Evolutionary conservation across 2,329 filamentous ascomycete genomes (phyloP).

Genomic region (Pestalotiopsis sp.): DNA sequence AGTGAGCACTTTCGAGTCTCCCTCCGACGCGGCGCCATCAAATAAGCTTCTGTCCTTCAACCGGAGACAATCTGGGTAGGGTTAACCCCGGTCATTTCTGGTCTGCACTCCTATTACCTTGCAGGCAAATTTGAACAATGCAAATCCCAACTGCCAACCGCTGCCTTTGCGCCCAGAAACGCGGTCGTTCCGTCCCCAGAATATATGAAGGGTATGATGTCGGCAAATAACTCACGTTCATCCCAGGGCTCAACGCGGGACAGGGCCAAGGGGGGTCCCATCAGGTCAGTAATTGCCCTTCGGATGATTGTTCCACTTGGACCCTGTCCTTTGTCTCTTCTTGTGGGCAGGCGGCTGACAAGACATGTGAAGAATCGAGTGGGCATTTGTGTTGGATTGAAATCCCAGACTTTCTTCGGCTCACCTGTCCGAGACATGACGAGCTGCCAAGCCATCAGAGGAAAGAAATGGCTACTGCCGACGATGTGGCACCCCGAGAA

Average conservation of each 20-base stretch:
- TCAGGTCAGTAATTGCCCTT: neutral
- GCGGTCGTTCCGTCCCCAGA: neutral
- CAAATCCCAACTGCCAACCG: neutral
- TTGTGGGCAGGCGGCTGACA: neutral
- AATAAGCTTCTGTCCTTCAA: neutral
- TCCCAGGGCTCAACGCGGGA: neutral
- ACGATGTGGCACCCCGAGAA: neutral
- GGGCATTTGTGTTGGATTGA: too few relatives aligned
- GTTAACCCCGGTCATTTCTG: neutral
- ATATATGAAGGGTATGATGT: neutral
- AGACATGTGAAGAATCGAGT: neutral
- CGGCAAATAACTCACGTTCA: neutral
- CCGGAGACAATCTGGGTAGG: neutral
- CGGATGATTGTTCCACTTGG: too few relatives aligned
- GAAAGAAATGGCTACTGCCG: neutral
- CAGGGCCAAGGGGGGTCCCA: neutral
- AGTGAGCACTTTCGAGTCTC: neutral
- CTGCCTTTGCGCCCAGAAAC: neutral
- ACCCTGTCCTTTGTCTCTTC: too few relatives aligned
- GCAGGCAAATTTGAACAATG: neutral
- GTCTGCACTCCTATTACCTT: conserved; percentile 7
- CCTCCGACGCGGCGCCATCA: neutral
- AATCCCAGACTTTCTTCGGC: neutral
- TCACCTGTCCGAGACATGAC: neutral
- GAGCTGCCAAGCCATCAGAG: neutral